Evolutionary conservation across 768 basidiomycete genomes (phyloP).

Genomic region (Amylocystis lapponica): DNA sequence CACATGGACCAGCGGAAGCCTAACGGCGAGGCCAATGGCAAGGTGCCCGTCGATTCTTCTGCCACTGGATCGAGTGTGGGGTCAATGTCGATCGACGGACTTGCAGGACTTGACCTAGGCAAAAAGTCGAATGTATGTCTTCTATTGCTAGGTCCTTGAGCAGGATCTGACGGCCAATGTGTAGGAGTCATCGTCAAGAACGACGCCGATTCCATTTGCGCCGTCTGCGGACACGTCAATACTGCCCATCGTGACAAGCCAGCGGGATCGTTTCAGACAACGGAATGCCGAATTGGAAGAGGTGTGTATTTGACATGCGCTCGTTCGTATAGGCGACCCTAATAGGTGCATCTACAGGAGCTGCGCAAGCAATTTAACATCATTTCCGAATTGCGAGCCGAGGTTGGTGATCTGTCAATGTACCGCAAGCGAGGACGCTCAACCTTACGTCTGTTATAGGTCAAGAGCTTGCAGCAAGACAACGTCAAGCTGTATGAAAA

Average conservation of each 20-base stretch:
- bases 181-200: slow-evolving; percentile 31
- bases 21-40: slow-evolving; percentile 25
- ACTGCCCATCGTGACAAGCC: slow-evolving; percentile 96
- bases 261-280: slow-evolving; percentile 95
- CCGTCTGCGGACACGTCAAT: slow-evolving; percentile 87
- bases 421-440: background rate
- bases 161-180: background rate
- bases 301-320: slow-evolving; percentile 36
- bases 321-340: background rate
- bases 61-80: slow-evolving; percentile 11
- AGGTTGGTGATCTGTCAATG: slow-evolving; percentile 52
- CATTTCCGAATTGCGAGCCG: slow-evolving; percentile 89
- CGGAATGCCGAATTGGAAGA: slow-evolving; percentile 97
- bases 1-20: slow-evolving; percentile 63
- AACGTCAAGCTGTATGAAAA: slow-evolving; percentile 99
- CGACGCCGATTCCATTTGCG: slow-evolving; percentile 65
- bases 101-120: slow-evolving; percentile 73
- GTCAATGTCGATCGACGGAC: slow-evolving; percentile 40
- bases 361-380: slow-evolving; percentile 92
- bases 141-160: background rate
- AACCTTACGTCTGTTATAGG: slow-evolving; percentile 6
- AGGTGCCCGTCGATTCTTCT: slow-evolving; percentile 16
- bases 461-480: slow-evolving; percentile 74
- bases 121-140: slow-evolving; percentile 40
- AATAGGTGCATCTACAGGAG: no score